Base-by-base conservation (phyloP, 2,329 filamentous ascomycete genomes). In the Colletotrichum graminicola region DNA sequence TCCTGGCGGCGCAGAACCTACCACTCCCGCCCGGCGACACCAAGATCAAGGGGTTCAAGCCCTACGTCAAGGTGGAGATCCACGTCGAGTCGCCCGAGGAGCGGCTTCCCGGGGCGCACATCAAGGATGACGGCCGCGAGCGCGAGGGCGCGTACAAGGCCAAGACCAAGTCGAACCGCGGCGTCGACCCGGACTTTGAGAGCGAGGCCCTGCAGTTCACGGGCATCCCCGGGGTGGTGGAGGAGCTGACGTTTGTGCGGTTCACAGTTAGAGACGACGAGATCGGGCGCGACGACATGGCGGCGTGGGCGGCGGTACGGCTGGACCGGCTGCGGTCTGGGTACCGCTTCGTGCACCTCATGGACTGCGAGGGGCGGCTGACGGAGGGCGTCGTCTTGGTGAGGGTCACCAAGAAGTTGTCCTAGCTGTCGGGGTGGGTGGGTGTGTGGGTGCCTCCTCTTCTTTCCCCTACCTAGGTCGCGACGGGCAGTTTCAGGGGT, bases 201-300 rank as follows among this genome's bases (percentile, higher is more conserved):
- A 84, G 84, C 1, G 87, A 92, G 77, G 82, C 81, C 64, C 80
- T 94, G 18, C 81, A 84, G 41, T 93, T 94, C 75, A 81, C 84
- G 26, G 80, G 80, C 0, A 82, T 90, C 39, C 79, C 82, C 1
- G 86, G 88, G 11, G 84, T 94, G 1, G 86, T 93, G 11, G 89
- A 92, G 63, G 89, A 92, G 77, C 83, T 95, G 73, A 89, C 90
- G 39, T 95, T 94, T 82, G 85, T 94, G 65, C 87, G 92, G 76
- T 93, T 98, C 84, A 94, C 97, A 76, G 86, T 98, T 75, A 92
- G 94, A 80, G 94, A 98, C 79, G 92, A 97, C 75, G 92, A 95
- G 80, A 89, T 95, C 75, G 90, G 91, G 5, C 87, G 88, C 73
- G 94, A 98, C 77, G 88, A 92, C 71, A 81, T 97, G 67, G 92